A percentile compares a stretch with the other conserved stretches of the same genome.
Evolutionary conservation across 2,329 filamentous ascomycete genomes (phyloP).

Genomic region (Colletotrichum spinosum): DNA sequence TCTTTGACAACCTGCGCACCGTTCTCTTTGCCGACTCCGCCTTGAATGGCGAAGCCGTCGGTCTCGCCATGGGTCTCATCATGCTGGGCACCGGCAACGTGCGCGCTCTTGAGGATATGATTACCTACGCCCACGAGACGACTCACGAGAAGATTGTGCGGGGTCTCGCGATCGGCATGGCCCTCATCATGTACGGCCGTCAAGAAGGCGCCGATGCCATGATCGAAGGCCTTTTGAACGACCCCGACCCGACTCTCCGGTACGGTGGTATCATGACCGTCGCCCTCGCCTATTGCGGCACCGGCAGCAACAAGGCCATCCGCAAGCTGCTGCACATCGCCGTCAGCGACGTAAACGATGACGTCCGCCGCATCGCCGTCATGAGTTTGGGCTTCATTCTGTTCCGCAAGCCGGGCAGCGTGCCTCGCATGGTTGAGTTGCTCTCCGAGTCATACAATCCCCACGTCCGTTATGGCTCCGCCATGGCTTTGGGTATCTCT

Average conservation of each 20-base stretch:
- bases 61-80: constrained; percentile 94
- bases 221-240: constrained; percentile 91
- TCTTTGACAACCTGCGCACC: constrained; percentile 90
- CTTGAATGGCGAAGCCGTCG: constrained; percentile 95
- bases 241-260: constrained; percentile 91
- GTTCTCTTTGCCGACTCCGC: constrained; percentile 95
- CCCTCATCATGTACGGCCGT: constrained; percentile 96
- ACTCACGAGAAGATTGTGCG: constrained; percentile 99
- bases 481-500: constrained; percentile 98
- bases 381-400: constrained; percentile 99
- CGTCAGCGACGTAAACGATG: constrained; percentile 97
- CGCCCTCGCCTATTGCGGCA: constrained; percentile 95
- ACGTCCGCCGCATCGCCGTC: constrained; percentile 94
- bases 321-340: constrained; percentile 94
- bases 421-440: constrained; percentile 98
- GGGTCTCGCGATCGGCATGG: constrained; percentile 95
- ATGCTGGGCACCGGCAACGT: constrained; percentile 99
- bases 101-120: constrained; percentile 95
- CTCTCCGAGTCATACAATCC: constrained; percentile 99
- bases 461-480: constrained; percentile 96
- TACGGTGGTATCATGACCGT: constrained; percentile 99
- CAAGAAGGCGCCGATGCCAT: constrained; percentile 95
- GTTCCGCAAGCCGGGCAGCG: constrained; percentile 96
- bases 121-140: constrained; percentile 96
- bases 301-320: constrained; percentile 98